A percentile compares a stretch with the other conserved stretches of the same genome.
Evolutionary conservation across 2,329 filamentous ascomycete species (phyloP).

Genomic region (Cadophora sp.): DNA sequence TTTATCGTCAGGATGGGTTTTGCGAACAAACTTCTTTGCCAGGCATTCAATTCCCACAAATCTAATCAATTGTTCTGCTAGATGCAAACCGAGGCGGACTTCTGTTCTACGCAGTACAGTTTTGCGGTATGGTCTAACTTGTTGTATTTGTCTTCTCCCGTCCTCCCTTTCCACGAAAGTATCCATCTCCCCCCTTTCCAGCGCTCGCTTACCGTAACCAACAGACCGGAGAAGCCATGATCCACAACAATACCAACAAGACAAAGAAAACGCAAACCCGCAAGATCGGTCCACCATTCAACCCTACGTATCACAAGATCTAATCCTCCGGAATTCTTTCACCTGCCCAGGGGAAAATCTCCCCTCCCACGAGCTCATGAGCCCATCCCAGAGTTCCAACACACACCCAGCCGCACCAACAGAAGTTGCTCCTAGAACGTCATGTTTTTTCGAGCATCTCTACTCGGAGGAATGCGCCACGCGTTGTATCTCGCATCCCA

Average conservation of each 20-base stretch:
- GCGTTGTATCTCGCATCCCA: neutral
- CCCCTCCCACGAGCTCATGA: neutral
- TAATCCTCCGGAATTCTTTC: neutral
- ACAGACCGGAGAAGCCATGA: neutral
- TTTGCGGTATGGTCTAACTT: too few species aligned
- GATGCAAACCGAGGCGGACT: too few species aligned
- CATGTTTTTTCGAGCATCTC: neutral
- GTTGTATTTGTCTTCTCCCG: too few species aligned
- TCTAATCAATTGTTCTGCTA: too few species aligned
- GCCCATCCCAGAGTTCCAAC: neutral
- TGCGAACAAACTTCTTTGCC: too few species aligned
- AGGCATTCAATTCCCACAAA: too few species aligned
- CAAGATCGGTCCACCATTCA: neutral
- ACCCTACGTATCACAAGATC: conserved; percentile 1
- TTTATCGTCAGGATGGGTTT: too few species aligned
- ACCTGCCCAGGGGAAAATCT: neutral
- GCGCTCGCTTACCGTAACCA: neutral
- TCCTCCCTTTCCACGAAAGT: too few species aligned
- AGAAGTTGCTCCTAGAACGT: neutral
- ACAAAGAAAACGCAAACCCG: neutral
- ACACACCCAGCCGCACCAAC: neutral
- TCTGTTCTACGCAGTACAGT: too few species aligned
- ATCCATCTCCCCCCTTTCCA: neutral
- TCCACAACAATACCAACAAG: neutral
- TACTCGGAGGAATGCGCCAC: neutral